Evolutionary conservation across 1,284 basidiomycete genomes (phyloP), one percentile per base, ranked within the genome.

Genomic region (Moesziomyces globuligerus): DNA sequence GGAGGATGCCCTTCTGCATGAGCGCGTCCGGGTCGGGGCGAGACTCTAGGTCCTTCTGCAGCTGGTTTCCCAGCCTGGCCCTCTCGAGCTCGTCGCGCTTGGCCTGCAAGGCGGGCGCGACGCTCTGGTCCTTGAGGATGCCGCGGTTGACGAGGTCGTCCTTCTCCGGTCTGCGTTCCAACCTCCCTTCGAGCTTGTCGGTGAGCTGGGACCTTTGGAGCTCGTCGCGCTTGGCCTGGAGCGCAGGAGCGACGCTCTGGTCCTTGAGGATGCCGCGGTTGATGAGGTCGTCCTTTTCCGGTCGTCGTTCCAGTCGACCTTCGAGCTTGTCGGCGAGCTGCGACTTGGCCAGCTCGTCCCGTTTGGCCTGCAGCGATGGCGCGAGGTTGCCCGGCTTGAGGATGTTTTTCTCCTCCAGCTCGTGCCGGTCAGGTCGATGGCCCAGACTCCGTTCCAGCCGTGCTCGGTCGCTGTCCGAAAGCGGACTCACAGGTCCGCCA

Each of bases 21-120:
- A 92, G 85, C 66, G 91, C 88, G 46, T 89, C 88, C 7, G 88
- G 84, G 66, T 87, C 86, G 10, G 90, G 90, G 49, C 90, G 86
- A 45, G 87, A 83, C 57, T 87, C 86, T 47, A 92, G 84, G 7
- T 87, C 87, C 54, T 88, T 86, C 54, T 88, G 88, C 42, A 92
- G 86, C 78, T 88, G 89, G 83, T 91, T 26, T 2, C 42, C 67
- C 8, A 64, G 21, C 7, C 56, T 45, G 5, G 67, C 67, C 21
- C 60, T 46, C 42, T 70, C 59, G 23, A 92, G 83, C 58, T 87
- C 87, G 59, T 88, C 87, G 77, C 86, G 86, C 52, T 87, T 87
- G 21, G 88, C 90, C 70, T 89, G 86, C 48, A 90, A 81, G n/a
- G 86, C 84, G 7, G 89, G 89, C 13, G 90, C 88, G 34, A 90